Conservation (phyloP, 2,329 filamentous ascomycete genomes). For the Diaporthe ilicicola region DNA sequence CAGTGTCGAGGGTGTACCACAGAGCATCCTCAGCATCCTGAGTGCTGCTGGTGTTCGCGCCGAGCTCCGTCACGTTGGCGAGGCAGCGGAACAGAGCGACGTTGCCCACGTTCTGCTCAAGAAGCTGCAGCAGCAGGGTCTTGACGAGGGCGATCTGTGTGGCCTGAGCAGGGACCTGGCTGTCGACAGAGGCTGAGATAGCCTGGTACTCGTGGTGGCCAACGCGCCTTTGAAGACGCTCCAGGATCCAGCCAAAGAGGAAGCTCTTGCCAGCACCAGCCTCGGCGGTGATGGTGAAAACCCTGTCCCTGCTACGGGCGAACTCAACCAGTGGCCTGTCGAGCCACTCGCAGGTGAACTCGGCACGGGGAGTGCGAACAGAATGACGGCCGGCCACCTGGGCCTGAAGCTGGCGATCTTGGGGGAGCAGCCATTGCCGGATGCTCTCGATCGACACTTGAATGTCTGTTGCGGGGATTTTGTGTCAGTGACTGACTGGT, state of each 20-base stretch:
- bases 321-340: constrained; percentile 33
- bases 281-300: constrained; percentile 33
- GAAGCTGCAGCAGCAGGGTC: constrained; percentile 31
- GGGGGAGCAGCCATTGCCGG: constrained; percentile 34
- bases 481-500: constrained; percentile 14
- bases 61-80: constrained; percentile 34
- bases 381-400: constrained; percentile 31
- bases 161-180: constrained; percentile 32
- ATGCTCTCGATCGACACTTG: constrained; percentile 34
- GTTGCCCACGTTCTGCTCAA: constrained; percentile 34
- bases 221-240: constrained; percentile 32
- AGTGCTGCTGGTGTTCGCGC: constrained; percentile 38
- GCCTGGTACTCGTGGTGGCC: constrained; percentile 33
- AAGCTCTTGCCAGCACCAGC: constrained; percentile 33
- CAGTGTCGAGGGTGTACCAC: constrained; percentile 33
- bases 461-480: constrained; percentile 25
- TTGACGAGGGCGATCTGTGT: constrained; percentile 34
- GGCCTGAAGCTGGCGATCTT: constrained; percentile 32
- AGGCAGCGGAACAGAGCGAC: constrained; percentile 33
- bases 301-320: constrained; percentile 30
- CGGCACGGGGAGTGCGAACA: constrained; percentile 30
- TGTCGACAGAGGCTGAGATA: constrained; percentile 33
- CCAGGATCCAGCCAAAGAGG: constrained; percentile 32
- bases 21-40: constrained; percentile 40
- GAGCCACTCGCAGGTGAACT: constrained; percentile 34